A percentile compares a stretch with the other conserved stretches of the same genome.
Evolutionary conservation across 768 basidiomycete genomes (phyloP).

Genomic region (Lactarius psammicola): DNA sequence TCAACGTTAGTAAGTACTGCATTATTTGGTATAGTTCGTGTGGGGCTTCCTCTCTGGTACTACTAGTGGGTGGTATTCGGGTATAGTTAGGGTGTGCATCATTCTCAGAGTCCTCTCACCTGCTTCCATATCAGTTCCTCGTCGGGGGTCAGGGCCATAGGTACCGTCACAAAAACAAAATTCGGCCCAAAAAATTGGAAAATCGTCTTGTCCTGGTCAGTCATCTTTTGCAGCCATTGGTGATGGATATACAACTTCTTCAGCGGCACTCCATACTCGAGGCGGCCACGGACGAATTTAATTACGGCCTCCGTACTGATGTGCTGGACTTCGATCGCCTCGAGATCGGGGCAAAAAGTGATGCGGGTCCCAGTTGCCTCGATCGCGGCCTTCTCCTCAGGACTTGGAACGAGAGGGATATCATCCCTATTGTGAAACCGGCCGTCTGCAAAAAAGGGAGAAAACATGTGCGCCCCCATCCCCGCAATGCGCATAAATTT

Average conservation of each 20-base stretch:
- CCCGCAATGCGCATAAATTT: slow-evolving; percentile 28
- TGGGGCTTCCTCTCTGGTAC: neutral
- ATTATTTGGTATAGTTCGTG: neutral
- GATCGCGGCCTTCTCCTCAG: slow-evolving; percentile 6
- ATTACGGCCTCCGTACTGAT: slow-evolving; percentile 2
- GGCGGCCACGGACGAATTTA: slow-evolving; percentile 5
- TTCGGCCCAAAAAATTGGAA: neutral
- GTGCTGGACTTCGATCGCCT: slow-evolving; percentile 18
- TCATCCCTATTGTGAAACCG: slow-evolving; percentile 21
- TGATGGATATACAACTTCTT: slow-evolving; percentile 19
- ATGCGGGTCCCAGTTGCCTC: slow-evolving; percentile 7
- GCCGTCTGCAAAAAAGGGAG: slow-evolving; percentile 12
- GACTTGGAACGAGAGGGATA: slow-evolving; percentile 13
- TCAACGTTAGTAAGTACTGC: neutral
- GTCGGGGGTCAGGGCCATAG: slow-evolving; percentile 13
- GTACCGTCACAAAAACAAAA: slow-evolving; percentile 1
- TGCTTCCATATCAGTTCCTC: slow-evolving; percentile 17
- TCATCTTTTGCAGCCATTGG: slow-evolving; percentile 11
- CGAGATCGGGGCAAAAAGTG: slow-evolving; percentile 17
- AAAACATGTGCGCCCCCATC: slow-evolving; percentile 12
- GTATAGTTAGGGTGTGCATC: neutral
- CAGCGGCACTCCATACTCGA: slow-evolving; percentile 10
- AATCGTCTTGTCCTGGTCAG: neutral
- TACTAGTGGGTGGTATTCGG: neutral
- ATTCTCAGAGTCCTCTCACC: neutral